Percentiles rank a stretch among this genome's conserved stretches.
These are phyloP conservation scores for Misopates orontium DNA, from an alignment of 257 asterid genomes.

Conservation along the genomic window DNA sequence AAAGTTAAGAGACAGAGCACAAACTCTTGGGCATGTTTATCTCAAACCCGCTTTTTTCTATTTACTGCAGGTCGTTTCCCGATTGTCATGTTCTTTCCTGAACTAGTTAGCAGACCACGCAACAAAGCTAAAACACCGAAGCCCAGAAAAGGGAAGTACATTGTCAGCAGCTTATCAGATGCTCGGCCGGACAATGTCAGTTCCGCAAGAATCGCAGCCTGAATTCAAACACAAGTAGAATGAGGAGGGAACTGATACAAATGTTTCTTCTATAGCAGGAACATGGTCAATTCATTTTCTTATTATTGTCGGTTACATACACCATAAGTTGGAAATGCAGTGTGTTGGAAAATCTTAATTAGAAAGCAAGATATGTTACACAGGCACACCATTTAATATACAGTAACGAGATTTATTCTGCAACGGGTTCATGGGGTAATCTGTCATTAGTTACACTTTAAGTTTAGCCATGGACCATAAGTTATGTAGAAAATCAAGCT, in stretches of 20 bases:
- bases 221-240: constrained; percentile 29
- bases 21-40: background rate
- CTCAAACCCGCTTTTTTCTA: constrained; percentile 70
- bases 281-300: background rate
- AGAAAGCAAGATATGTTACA: background rate
- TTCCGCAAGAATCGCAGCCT: constrained; percentile 73
- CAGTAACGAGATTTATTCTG: background rate
- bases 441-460: background rate
- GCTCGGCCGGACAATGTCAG: constrained; percentile 58
- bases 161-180: constrained; percentile 54
- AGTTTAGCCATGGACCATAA: too few relatives aligned
- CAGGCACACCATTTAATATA: background rate
- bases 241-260: constrained; percentile 8
- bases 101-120: constrained; percentile 56
- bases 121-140: constrained; percentile 57
- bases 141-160: constrained; percentile 72
- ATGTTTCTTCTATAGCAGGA: background rate
- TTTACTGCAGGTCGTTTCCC: constrained; percentile 43
- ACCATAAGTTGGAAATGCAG: background rate
- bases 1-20: background rate
- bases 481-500: too few relatives aligned
- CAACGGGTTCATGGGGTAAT: background rate
- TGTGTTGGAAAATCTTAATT: background rate
- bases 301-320: background rate
- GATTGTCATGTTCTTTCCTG: constrained; percentile 43